Conservation (phyloP, 2,329 filamentous ascomycete genomes). For the Scedosporium apiospermum region DNA sequence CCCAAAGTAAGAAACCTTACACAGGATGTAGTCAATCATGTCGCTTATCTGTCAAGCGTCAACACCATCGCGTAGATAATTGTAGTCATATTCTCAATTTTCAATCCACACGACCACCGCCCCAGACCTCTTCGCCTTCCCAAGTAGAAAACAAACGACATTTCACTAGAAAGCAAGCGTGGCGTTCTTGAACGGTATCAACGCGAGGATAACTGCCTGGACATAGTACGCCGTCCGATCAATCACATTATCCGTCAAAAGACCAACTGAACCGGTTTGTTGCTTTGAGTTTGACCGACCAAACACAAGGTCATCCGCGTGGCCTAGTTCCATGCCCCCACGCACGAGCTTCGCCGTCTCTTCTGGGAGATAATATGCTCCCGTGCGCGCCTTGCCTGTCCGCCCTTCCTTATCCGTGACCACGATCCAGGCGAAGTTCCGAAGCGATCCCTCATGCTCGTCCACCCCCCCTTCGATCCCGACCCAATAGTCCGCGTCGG, state of each 20-base stretch:
- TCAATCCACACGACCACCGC: no score
- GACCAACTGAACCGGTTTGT: slow-evolving; percentile 26
- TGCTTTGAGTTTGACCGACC: slow-evolving; percentile 27
- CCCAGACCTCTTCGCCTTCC: no score
- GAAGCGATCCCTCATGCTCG: slow-evolving; percentile 14
- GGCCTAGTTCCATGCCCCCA: slow-evolving; percentile 27
- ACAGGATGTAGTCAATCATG: no score
- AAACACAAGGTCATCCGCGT: slow-evolving; percentile 28
- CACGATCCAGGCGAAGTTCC: slow-evolving; percentile 31
- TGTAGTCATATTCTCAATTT: no score
- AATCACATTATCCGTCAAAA: slow-evolving; percentile 27
- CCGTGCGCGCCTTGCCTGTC: slow-evolving; percentile 26
- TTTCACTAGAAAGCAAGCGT: slow-evolving; percentile 19
- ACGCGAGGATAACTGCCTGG: slow-evolving; percentile 28
- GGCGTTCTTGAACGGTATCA: slow-evolving; percentile 29
- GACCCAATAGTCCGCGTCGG: slow-evolving; percentile 28
- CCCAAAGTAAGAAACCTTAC: no score
- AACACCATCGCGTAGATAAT: no score
- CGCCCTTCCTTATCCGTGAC: slow-evolving; percentile 18
- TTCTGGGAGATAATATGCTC: slow-evolving; percentile 25
- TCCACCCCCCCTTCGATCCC: slow-evolving; percentile 32
- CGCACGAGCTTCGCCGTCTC: slow-evolving; percentile 25
- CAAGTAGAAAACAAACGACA: no score
- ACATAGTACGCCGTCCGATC: slow-evolving; percentile 26
- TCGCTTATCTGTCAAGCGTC: no score